phyloP scores from a whole-genome alignment of 192 early-diverging fungal genomes.

The Coemansia sp. region DNA sequence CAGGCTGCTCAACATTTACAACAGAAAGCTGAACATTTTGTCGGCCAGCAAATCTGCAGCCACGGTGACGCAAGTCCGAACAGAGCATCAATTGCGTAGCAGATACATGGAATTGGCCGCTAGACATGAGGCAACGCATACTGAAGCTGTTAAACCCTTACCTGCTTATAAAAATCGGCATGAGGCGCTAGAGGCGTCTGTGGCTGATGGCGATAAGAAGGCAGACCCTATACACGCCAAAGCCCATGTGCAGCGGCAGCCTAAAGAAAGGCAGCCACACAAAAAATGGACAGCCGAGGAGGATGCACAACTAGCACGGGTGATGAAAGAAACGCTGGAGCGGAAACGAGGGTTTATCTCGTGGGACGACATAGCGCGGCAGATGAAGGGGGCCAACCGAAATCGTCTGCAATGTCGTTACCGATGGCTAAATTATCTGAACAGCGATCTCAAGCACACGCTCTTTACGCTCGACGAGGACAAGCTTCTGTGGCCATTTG shows the following conservation, averaged over 20 bases:
- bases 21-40: neutral
- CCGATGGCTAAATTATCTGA: constrained; percentile 9
- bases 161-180: neutral
- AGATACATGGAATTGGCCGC: neutral
- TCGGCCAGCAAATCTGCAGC: neutral
- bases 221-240: neutral
- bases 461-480: constrained; percentile 24
- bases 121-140: neutral
- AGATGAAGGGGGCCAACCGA: constrained; percentile 9
- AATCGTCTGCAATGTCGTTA: constrained; percentile 7
- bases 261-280: neutral
- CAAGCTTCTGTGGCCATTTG: constrained; percentile 24
- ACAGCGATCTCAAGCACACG: constrained; percentile 23
- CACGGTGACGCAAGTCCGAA: neutral
- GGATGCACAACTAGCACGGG: constrained; percentile 7
- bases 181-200: neutral
- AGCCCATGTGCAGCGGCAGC: neutral
- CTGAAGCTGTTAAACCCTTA: neutral
- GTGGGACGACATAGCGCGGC: constrained; percentile 15
- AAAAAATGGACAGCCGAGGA: constrained; percentile 23
- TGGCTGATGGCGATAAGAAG: neutral
- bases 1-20: constrained; percentile 13
- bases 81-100: neutral
- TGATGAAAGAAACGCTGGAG: constrained; percentile 10
- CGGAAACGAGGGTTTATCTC: constrained; percentile 10